These are phyloP conservation scores for Przewalskia tangutica DNA, from an alignment of 257 asterid genomes.

Conservation along the genomic window DNA sequence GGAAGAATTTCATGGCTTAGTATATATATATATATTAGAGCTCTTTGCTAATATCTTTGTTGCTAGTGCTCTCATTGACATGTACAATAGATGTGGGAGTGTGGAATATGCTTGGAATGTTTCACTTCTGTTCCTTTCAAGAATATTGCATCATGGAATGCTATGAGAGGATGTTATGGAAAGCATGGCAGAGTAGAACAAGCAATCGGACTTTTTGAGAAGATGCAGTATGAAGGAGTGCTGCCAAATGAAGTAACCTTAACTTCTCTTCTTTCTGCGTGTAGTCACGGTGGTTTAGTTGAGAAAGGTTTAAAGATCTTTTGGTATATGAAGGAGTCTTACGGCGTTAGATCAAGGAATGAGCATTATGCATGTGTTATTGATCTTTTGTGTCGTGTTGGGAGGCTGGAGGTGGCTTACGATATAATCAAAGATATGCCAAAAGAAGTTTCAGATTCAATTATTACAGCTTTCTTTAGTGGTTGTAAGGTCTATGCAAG, in stretches of 20 bases:
- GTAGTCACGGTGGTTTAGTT: constrained; percentile 48
- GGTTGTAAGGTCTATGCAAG: constrained; percentile 50
- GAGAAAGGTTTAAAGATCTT: constrained; percentile 40
- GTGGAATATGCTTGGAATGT: constrained; percentile 28
- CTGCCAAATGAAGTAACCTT: constrained; percentile 42
- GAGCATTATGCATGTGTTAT: constrained; percentile 45
- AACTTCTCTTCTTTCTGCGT: constrained; percentile 38
- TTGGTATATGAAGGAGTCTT: constrained; percentile 19
- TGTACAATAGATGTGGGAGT: constrained; percentile 59
- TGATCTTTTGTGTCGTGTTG: constrained; percentile 47
- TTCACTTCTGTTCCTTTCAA: constrained; percentile 20
- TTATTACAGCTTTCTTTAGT: constrained; percentile 45
- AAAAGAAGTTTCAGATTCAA: constrained; percentile 23
- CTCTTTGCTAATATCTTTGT: constrained; percentile 38
- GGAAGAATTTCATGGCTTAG: constrained; percentile 49
- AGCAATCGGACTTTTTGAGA: too few relatives aligned
- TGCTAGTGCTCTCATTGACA: constrained; percentile 48
- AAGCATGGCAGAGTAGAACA: constrained; percentile 51
- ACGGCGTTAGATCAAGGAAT: constrained; percentile 23
- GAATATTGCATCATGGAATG: constrained; percentile 50
- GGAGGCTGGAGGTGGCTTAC: constrained; percentile 49
- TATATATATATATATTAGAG: constrained; percentile 30
- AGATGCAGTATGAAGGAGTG: constrained; percentile 38
- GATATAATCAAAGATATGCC: constrained; percentile 25
- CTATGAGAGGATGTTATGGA: constrained; percentile 60